phyloP scores from a whole-genome alignment of 78 protist genomes.

The Guillardia theta region DNA sequence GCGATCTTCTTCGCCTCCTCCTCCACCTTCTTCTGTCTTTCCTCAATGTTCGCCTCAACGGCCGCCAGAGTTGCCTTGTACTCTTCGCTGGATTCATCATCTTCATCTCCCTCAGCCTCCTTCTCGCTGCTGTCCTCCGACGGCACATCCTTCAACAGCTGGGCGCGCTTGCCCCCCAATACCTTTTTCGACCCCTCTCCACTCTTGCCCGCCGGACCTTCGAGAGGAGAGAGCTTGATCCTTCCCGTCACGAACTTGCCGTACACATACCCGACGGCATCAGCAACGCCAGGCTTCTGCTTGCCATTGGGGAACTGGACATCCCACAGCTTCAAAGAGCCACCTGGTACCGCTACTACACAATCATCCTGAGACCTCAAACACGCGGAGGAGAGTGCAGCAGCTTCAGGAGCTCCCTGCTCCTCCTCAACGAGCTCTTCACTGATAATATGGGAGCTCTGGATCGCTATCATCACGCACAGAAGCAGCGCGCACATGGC shows the following conservation, averaged over 20 bases:
- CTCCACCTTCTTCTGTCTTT: background rate
- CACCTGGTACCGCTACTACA: background rate
- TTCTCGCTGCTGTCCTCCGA: background rate
- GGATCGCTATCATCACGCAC: no score
- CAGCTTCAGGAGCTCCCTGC: no score
- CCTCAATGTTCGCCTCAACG: background rate
- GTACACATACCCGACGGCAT: background rate
- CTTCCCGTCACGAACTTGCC: background rate
- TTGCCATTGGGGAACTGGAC: background rate
- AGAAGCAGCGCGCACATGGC: no score
- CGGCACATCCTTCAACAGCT: background rate
- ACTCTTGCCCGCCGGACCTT: background rate
- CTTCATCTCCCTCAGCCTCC: background rate
- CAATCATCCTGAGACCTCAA: background rate
- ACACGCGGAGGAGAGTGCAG: background rate
- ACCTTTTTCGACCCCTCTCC: background rate
- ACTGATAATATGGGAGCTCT: no score
- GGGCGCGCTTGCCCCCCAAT: background rate
- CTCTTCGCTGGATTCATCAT: background rate
- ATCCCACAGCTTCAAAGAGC: background rate
- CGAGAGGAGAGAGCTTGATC: background rate
- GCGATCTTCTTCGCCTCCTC: slow-evolving; percentile 1
- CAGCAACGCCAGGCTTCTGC: background rate
- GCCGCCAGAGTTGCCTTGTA: background rate
- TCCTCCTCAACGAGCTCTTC: no score